Base-by-base conservation (phyloP, 805 yeast species). In the Phaffomyces thermotolerans region DNA sequence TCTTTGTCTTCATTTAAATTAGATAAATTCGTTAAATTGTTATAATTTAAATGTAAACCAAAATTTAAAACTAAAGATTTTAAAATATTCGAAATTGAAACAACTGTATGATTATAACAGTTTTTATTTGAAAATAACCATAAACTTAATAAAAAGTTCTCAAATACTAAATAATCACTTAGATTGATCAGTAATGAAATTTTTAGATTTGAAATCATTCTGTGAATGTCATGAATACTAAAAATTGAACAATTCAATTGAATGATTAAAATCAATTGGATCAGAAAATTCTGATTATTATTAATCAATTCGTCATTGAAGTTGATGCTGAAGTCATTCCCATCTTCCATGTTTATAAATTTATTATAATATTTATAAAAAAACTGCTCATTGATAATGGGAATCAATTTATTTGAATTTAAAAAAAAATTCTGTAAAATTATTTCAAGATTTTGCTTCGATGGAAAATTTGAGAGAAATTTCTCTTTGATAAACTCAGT, bases 211-310 rank as follows among this genome's bases (percentile, higher is more conserved):
- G 48, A 48, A 13, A 58, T 39, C 14, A 58, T 38, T 37, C 52
- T 51, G 37, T 58, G 59, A 23, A 58, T 52, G 25, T 58, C 60
- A 41, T 56, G 58, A 27, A 58, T 50, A n/a, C 53, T 51, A 41
- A 56, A 58, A 13, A 56, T 54, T 3, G 60, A 57, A 31, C 59
- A 52, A 41, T 57, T 57, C 27, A 58, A 44, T 34, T 58, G 61
- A 25, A 57, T 56, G 12, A 58, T 54, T 3, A 77, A 64, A 65
- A 79, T 73, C 46, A 79, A 66, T 22, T 67, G 62, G 45, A 67
- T 64, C 18, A 72, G 46, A 69, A 61, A 52, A 12, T 33, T 42
- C 3, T 39, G 43, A 25, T 47, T 37, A 20, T 45, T 30, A 10
- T 37, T 30, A 24, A 46, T 46, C 14, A 34, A 24, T 7, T 18